Base-by-base conservation (phyloP, 345 rosid species). In the Populus pruinosa region DNA sequence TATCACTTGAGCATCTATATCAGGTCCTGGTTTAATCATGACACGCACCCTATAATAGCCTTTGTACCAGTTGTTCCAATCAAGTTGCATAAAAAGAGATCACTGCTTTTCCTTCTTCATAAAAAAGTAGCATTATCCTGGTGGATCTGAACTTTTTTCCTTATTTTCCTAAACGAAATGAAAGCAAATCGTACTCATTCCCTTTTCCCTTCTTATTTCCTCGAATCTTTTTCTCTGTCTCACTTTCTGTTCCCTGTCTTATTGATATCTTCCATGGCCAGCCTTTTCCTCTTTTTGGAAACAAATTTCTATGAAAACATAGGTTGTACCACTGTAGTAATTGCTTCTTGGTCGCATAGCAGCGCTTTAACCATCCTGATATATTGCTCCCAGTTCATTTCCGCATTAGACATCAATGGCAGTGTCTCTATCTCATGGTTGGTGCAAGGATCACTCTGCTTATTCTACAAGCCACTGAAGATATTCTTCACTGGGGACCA, bases 401-500 rank as follows among this genome's bases (percentile, higher is more conserved):
- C 50, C 14, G 50, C 50, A 14, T 47, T 4, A 11, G 50, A 23
- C 63, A 56, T n/a, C 29, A 56, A 21, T 56, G 29, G 1, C 63
- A n/a, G 11, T 3, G 63, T 21, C 6, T 56, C 23, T 0, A n/a
- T 56, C 6, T 56, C 63, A n/a, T 56, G 63, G 29, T 27, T 69
- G 73, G 35, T 72, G 73, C 84, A 84, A 84, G 86, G 89, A 75
- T 73, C 86, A 8, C 81, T 84, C 56, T 84, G 87, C 83, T 76
- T 86, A 82, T 66, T 72, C 27, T 80, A 77, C 70, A 78, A 79
- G 79, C 49, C 86, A 1, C 85, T 75, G 20, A 63, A 80, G 79
- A 72, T 82, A 39, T 55, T 86, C 62, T 82, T 86, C 76, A 78
- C 84, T 0, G 86, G 89, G 18, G 87, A 86, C 70, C 89, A 86